These are phyloP conservation scores for slime mould (Dictyostelium discoideum) DNA, from an alignment of 78 protist species.

Conservation along the genomic window dicty_2.7 NC_007090.3:3980501-3981000, in stretches of 20 bases:
- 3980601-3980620: neutral
- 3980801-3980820: neutral
- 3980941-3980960: neutral
- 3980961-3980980: neutral
- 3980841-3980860: neutral
- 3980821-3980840: neutral
- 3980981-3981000: neutral
- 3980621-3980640: neutral
- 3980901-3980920: slow-evolving; percentile 3
- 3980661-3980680: neutral
- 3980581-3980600: neutral
- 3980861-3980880: slow-evolving; percentile 5
- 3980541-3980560: neutral
- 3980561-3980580: neutral
- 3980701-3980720: neutral
- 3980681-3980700: slow-evolving; percentile 13
- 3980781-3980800: neutral
- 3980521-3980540: slow-evolving; percentile 2
- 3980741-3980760: neutral
- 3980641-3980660: neutral
- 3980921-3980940: too few species aligned
- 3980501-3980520: neutral
- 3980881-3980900: neutral
- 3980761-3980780: slow-evolving; percentile 1
- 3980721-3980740: neutral